Percentiles rank a stretch among this genome's conserved stretches.
phyloP scores from a whole-genome alignment of 106 monocot species.

The Phalaenopsis equestris region DNA sequence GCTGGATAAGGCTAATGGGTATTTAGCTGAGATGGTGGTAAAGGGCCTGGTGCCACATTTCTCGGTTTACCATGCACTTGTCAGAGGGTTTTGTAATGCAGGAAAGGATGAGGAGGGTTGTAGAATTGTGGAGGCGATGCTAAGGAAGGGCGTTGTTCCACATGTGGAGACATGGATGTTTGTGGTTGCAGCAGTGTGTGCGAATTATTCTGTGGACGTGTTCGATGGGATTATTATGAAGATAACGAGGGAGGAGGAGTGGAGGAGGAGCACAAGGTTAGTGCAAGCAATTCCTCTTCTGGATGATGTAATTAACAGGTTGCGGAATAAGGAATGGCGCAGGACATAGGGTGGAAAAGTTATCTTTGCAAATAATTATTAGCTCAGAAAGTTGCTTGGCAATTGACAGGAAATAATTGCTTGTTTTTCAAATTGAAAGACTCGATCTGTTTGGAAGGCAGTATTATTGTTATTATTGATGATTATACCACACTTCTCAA shows the following conservation, averaged over 20 bases:
- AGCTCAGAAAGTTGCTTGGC: not conserved
- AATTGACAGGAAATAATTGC: not conserved
- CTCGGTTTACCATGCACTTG: constrained; percentile 57
- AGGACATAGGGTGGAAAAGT: not conserved
- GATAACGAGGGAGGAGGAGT: constrained; percentile 16
- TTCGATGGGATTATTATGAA: constrained; percentile 15
- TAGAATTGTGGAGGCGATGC: constrained; percentile 42
- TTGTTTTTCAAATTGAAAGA: not conserved
- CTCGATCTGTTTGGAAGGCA: not conserved
- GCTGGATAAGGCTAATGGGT: constrained; percentile 42
- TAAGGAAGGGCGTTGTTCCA: constrained; percentile 49
- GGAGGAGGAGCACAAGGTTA: constrained; percentile 15
- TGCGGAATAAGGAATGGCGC: not conserved
- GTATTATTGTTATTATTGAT: not conserved
- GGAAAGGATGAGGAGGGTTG: constrained; percentile 57
- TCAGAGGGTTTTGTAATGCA: constrained; percentile 63
- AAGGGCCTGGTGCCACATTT: constrained; percentile 72
- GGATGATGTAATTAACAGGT: constrained; percentile 18
- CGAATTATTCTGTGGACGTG: constrained; percentile 15
- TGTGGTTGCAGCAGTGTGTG: constrained; percentile 26
- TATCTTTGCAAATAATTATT: not conserved
- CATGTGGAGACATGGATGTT: constrained; percentile 69
- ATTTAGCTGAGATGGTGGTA: constrained; percentile 57
- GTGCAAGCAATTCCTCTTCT: constrained; percentile 7
- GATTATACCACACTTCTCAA: not conserved